Conservation (phyloP, 768 basidiomycete genomes). For the Auriscalpium vulgare region DNA sequence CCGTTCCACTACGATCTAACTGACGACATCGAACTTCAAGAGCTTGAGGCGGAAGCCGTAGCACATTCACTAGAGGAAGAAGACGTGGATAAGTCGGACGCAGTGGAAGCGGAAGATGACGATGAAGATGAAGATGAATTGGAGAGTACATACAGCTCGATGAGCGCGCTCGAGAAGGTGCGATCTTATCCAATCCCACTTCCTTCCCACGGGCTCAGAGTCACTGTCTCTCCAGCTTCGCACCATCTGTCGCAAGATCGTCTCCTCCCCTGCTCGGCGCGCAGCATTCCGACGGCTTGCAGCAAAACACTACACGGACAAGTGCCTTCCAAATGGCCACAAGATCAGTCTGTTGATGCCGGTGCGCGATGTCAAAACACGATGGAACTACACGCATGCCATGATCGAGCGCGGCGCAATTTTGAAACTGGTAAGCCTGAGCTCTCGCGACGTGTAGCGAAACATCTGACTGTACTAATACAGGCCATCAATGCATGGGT, state of each 20-base stretch:
- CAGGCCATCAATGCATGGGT: slow-evolving; percentile 29
- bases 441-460: not conserved
- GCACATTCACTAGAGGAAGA: slow-evolving; percentile 7
- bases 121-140: slow-evolving; percentile 9
- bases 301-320: slow-evolving; percentile 8
- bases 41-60: not conserved
- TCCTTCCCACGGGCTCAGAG: not conserved
- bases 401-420: slow-evolving; percentile 24
- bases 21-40: not conserved
- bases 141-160: not conserved
- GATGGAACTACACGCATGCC: slow-evolving; percentile 30
- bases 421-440: slow-evolving; percentile 18
- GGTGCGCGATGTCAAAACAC: slow-evolving; percentile 25
- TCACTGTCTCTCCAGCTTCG: slow-evolving; percentile 19
- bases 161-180: slow-evolving; percentile 16
- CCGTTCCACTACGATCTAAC: not conserved
- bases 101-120: slow-evolving; percentile 15
- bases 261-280: slow-evolving; percentile 25
- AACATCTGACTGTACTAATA: not conserved
- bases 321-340: not conserved
- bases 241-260: slow-evolving; percentile 24
- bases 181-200: not conserved
- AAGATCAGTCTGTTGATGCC: slow-evolving; percentile 19
- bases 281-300: slow-evolving; percentile 16
- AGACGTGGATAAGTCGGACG: slow-evolving; percentile 13